phyloP scores from a whole-genome alignment of 2,329 filamentous ascomycete species.

The Tolypocladium endophyticum region DNA sequence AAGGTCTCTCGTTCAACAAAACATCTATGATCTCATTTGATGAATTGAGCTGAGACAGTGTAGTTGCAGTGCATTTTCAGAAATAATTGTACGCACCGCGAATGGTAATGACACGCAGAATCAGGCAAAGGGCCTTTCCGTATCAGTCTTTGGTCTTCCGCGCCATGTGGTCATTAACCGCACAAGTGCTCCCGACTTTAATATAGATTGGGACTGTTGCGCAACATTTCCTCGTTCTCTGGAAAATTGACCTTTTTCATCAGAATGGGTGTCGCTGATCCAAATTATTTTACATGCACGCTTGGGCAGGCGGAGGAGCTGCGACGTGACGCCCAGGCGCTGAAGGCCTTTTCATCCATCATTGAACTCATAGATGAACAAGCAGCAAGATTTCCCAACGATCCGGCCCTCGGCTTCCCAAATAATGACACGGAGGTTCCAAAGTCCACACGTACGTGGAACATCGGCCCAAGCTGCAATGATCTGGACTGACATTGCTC shows the following conservation, averaged over 20 bases:
- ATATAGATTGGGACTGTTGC: background rate
- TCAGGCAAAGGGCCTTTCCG: too few species aligned
- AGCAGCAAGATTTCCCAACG: background rate
- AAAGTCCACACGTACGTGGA: background rate
- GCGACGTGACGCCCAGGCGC: background rate
- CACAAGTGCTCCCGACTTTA: background rate
- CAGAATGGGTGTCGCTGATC: background rate
- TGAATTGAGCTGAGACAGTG: background rate
- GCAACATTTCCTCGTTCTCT: too few species aligned
- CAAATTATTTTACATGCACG: background rate
- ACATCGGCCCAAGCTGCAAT: background rate
- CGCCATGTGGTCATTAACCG: too few species aligned
- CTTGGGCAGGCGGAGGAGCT: background rate
- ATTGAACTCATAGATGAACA: background rate
- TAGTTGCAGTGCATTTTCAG: too few species aligned
- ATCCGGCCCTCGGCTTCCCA: background rate
- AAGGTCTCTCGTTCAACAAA: background rate
- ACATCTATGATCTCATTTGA: background rate
- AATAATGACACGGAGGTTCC: background rate
- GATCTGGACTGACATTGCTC: background rate
- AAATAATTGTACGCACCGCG: too few species aligned
- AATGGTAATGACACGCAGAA: too few species aligned
- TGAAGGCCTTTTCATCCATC: background rate
- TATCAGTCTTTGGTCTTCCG: too few species aligned
- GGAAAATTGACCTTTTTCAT: background rate